Evolutionary conservation across 176 grass and related monocot species (phyloP).

Genomic region (Zea luxurians): DNA sequence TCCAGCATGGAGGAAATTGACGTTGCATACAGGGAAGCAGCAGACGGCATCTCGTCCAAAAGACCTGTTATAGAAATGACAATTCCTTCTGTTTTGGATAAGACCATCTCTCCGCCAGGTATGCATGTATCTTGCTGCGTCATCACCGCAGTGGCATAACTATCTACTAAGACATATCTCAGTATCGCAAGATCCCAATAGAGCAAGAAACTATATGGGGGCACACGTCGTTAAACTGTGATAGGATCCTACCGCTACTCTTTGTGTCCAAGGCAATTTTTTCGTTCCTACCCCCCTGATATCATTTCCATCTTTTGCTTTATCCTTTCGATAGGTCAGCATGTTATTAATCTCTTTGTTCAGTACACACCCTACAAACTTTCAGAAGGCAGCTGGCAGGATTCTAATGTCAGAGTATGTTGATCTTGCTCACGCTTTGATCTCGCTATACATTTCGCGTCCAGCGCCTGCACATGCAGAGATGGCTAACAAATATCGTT

Average conservation of each 20-base stretch:
- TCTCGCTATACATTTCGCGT: neutral
- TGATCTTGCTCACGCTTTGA: slow-evolving; percentile 33
- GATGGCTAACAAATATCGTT: neutral
- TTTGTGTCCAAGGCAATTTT: slow-evolving; percentile 17
- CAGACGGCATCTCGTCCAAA: slow-evolving; percentile 68
- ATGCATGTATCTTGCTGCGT: slow-evolving; percentile 26
- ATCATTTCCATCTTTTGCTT: slow-evolving; percentile 14
- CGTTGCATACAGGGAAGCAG: slow-evolving; percentile 77
- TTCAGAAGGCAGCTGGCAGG: slow-evolving; percentile 79
- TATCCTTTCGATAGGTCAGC: slow-evolving; percentile 68
- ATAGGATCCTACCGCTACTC: neutral
- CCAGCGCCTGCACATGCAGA: neutral
- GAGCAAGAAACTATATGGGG: slow-evolving; percentile 1
- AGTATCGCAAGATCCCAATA: slow-evolving; percentile 3
- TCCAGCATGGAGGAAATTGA: slow-evolving; percentile 94
- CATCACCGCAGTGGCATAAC: neutral
- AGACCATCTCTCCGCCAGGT: slow-evolving; percentile 92
- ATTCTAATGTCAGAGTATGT: slow-evolving; percentile 87
- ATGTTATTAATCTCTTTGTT: slow-evolving; percentile 95
- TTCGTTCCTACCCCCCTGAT: slow-evolving; percentile 14
- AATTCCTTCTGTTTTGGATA: slow-evolving; percentile 95
- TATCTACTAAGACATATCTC: slow-evolving; percentile 26
- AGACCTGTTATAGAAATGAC: slow-evolving; percentile 99
- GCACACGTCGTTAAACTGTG: slow-evolving; percentile 8
- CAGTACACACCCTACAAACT: slow-evolving; percentile 95